Evolutionary conservation across 257 asterid genomes (phyloP).

Genomic region (Nicotiana sylvestris): DNA sequence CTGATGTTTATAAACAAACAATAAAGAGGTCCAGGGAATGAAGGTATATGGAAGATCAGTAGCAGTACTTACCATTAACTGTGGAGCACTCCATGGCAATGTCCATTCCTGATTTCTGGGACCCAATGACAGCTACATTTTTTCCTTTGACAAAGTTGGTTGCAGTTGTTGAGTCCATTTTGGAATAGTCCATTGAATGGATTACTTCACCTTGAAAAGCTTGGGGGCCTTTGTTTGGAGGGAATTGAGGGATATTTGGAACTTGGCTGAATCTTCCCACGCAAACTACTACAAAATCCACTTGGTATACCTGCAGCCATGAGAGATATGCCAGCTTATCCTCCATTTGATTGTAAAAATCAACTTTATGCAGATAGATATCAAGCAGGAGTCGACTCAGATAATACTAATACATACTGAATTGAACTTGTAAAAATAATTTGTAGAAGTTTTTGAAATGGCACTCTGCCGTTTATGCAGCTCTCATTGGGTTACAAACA

Average conservation of each 20-base stretch:
- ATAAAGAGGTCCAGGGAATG: neutral
- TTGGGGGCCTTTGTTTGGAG: slow-evolving; percentile 36
- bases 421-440: too few species aligned
- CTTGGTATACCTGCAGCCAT: slow-evolving; percentile 25
- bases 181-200: slow-evolving; percentile 45
- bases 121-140: slow-evolving; percentile 36
- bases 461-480: too few species aligned
- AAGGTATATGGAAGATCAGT: neutral
- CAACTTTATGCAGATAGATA: too few species aligned
- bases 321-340: neutral
- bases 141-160: slow-evolving; percentile 28
- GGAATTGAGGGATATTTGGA: slow-evolving; percentile 45
- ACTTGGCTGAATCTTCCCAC: slow-evolving; percentile 37
- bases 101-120: slow-evolving; percentile 51
- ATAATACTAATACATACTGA: too few species aligned
- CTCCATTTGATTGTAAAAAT: too few species aligned
- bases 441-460: too few species aligned
- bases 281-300: slow-evolving; percentile 18
- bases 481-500: too few species aligned
- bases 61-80: slow-evolving; percentile 24
- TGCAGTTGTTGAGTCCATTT: slow-evolving; percentile 31
- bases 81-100: slow-evolving; percentile 41
- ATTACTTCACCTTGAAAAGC: slow-evolving; percentile 35
- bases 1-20: neutral
- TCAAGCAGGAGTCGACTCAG: too few species aligned